A percentile compares a stretch with the other conserved stretches of the same genome.
Conservation (phyloP, 495 filamentous ascomycete species). For the Penicillium herquei region DNA sequence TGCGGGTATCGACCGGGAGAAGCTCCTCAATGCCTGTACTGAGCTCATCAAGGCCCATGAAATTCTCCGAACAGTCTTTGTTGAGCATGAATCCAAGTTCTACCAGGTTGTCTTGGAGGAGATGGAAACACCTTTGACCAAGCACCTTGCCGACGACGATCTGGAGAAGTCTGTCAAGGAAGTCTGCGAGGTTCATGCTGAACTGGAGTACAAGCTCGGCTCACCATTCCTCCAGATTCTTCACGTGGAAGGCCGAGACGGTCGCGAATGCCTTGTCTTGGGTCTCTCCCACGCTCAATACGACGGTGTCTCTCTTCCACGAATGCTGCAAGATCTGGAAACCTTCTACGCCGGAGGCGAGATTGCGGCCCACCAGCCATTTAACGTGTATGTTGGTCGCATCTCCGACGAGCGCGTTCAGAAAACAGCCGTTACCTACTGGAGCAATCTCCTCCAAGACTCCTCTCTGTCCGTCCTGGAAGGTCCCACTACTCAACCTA, state of each 20-base stretch:
- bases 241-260: conserved; percentile 39
- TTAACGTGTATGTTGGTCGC: conserved; percentile 49
- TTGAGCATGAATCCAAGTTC: conserved; percentile 45
- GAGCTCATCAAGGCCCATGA: conserved; percentile 54
- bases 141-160: conserved; percentile 30
- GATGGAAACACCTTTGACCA: conserved; percentile 32
- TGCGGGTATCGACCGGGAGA: conserved; percentile 21
- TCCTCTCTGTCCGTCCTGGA: conserved; percentile 48
- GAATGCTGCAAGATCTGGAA: conserved; percentile 50
- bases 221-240: conserved; percentile 56
- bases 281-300: conserved; percentile 68
- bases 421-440: conserved; percentile 35
- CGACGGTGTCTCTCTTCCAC: conserved; percentile 63
- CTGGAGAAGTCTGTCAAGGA: conserved; percentile 39
- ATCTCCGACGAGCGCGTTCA: conserved; percentile 15
- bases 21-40: conserved; percentile 32
- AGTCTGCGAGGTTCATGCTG: conserved; percentile 38
- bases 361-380: conserved; percentile 40
- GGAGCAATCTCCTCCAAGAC: conserved; percentile 52
- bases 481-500: conserved; percentile 27
- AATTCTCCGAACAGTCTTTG: conserved; percentile 64
- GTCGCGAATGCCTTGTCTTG: conserved; percentile 49
- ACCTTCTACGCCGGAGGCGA: conserved; percentile 38
- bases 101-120: conserved; percentile 55
- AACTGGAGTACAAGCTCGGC: conserved; percentile 49